Conservation (phyloP, 352 stramenopile genomes). For the Globisporangium splendens region DNA sequence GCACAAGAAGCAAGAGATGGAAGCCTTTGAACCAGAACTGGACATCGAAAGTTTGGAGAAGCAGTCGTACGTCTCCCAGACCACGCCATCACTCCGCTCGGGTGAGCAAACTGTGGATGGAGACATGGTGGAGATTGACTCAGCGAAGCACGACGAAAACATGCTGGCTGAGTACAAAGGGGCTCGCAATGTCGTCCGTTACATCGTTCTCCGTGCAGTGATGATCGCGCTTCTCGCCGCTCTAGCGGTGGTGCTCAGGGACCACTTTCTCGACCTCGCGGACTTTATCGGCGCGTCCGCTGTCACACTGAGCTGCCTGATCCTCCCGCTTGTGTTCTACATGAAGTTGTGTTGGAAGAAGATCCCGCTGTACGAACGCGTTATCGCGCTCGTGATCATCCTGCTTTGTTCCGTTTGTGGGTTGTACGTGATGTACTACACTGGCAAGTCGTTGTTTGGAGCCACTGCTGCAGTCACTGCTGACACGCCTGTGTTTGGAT, state of each 20-base stretch:
- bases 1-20: slow-evolving; percentile 18
- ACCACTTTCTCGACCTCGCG: slow-evolving; percentile 18
- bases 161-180: slow-evolving; percentile 16
- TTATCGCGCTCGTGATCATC: slow-evolving; percentile 17
- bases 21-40: neutral
- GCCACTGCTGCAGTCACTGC: slow-evolving; percentile 3
- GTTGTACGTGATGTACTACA: slow-evolving; percentile 18
- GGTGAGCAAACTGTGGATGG: slow-evolving; percentile 1
- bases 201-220: slow-evolving; percentile 16
- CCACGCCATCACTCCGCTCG: slow-evolving; percentile 8
- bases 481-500: slow-evolving; percentile 16
- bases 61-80: slow-evolving; percentile 8
- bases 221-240: slow-evolving; percentile 18
- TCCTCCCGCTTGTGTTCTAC: slow-evolving; percentile 32
- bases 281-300: slow-evolving; percentile 30
- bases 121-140: neutral
- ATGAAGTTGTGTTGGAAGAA: slow-evolving; percentile 21
- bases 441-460: slow-evolving; percentile 15
- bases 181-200: slow-evolving; percentile 13
- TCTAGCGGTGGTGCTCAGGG: slow-evolving; percentile 13
- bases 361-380: slow-evolving; percentile 21
- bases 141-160: too few relatives aligned
- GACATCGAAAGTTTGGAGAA: slow-evolving; percentile 3
- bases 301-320: slow-evolving; percentile 24
- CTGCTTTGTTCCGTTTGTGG: slow-evolving; percentile 17